Evolutionary conservation across 805 yeast genomes (phyloP), one percentile per base, ranked within the genome.

Genomic region (Kodamaea sagamina): DNA sequence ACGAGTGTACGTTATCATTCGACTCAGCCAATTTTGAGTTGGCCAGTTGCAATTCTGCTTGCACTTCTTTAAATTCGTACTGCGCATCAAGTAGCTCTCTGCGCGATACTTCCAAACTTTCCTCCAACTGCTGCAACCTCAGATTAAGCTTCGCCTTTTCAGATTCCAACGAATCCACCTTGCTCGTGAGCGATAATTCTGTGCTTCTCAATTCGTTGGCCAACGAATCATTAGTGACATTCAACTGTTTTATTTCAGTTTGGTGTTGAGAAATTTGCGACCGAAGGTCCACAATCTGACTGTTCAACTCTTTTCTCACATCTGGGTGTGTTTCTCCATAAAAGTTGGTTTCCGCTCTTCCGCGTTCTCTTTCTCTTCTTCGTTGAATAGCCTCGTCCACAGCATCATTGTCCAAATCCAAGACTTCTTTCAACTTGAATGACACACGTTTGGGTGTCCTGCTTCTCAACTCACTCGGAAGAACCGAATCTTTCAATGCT

Each of bases 401-500:
- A 2, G 40, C 25, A 32, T 54, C 57, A 18, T 38, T 16, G 8
- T 51, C 53, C 4, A 38, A 31, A 11, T 49, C 52, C n/a, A 42
- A 15, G 8, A 36, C 41, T 11, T n/a, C 22, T 28, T 26, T 42
- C 44, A 31, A 21, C 19, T 51, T 42, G 26, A 55, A 51, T 5
- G 50, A 26, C 9, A 55, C 57, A 12, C 46, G 42, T 38, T 54
- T 47, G 4, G 44, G 47, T 9, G 39, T 39, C 42, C 10, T 43
- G 6, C 19, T n/a, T 15, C 19, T 13, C 10, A 29, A 29, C 3
- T 16, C 34, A 6, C 18, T 13, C 6, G 34, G 34, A 29, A 29
- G 34, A 42, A 9, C 58, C 6, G 61, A 56, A 7, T 46, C 36
- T 22, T 47, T 48, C 25, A 59, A 44, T 8, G 27, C 32, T 8